A percentile compares a stretch with the other conserved stretches of the same genome.
These are phyloP conservation scores for Floccularia luteovirens DNA, from an alignment of 768 basidiomycete genomes.

Conservation along the genomic window DNA sequence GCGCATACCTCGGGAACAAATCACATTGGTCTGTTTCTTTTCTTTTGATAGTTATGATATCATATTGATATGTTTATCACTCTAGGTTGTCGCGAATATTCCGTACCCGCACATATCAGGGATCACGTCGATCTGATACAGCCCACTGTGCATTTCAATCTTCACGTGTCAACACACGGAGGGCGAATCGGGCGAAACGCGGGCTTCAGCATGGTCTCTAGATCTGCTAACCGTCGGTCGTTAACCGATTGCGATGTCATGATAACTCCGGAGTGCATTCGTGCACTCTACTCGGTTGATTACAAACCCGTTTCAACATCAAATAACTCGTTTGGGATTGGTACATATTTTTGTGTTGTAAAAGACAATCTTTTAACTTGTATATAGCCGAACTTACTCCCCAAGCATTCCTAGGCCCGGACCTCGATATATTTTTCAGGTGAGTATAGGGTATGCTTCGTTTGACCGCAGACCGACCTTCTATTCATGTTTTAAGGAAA, in stretches of 20 bases:
- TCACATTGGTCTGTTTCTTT: conserved; percentile 25
- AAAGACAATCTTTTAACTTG: conserved; percentile 32
- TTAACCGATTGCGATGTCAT: conserved; percentile 22
- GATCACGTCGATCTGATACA: conserved; percentile 34
- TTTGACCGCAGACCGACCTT: background rate
- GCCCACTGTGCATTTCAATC: conserved; percentile 34
- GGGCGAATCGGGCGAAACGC: too few relatives aligned
- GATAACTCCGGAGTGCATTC: conserved; percentile 31
- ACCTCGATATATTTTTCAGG: conserved; percentile 31
- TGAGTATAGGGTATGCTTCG: background rate
- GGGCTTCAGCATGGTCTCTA: too few relatives aligned
- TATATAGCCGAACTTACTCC: conserved; percentile 17
- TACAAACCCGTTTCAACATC: conserved; percentile 21
- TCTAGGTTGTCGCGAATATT: conserved; percentile 30
- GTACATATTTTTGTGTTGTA: conserved; percentile 11
- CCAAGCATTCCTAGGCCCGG: conserved; percentile 15
- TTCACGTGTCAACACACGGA: too few relatives aligned
- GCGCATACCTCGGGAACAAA: conserved; percentile 28
- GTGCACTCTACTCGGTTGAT: conserved; percentile 29
- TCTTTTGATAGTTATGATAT: background rate
- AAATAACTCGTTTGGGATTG: conserved; percentile 30
- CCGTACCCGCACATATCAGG: conserved; percentile 30
- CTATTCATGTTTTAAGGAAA: conserved; percentile 10
- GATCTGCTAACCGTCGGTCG: too few relatives aligned
- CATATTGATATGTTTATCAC: background rate